A percentile compares a stretch with the other conserved stretches of the same genome.
These are phyloP conservation scores for Helotiales sp. DNA, from an alignment of 2,329 filamentous ascomycete genomes.

Conservation along the genomic window DNA sequence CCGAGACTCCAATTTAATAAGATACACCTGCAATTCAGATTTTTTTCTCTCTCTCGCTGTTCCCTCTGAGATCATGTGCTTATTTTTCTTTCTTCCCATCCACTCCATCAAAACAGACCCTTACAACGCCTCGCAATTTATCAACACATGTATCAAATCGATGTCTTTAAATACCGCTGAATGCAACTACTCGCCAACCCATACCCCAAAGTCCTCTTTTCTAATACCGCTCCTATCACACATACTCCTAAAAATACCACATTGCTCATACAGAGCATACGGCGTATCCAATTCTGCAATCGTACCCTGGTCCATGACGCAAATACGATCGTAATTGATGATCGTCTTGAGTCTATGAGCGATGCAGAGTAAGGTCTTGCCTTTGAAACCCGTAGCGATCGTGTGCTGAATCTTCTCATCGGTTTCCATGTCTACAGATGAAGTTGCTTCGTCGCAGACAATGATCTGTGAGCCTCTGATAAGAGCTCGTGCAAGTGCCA, in stretches of 20 bases:
- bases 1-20: no score
- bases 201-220: slow-evolving; percentile 39
- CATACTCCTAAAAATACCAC: slow-evolving; percentile 77
- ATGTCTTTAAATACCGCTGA: not conserved
- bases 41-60: no score
- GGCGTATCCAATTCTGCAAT: slow-evolving; percentile 90
- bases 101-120: not conserved
- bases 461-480: slow-evolving; percentile 90
- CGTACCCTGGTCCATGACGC: slow-evolving; percentile 88
- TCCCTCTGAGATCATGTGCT: not conserved
- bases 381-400: slow-evolving; percentile 82
- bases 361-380: slow-evolving; percentile 89
- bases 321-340: slow-evolving; percentile 91
- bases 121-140: not conserved
- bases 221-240: slow-evolving; percentile 64
- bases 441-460: slow-evolving; percentile 95
- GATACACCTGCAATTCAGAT: no score
- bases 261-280: slow-evolving; percentile 70
- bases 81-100: not conserved
- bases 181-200: not conserved
- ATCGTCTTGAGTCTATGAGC: slow-evolving; percentile 92
- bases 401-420: slow-evolving; percentile 94
- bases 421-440: slow-evolving; percentile 92
- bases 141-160: not conserved
- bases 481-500: slow-evolving; percentile 90